phyloP scores from a whole-genome alignment of 148 eudicot genomes.

The Rhododendron williamsianum region DNA sequence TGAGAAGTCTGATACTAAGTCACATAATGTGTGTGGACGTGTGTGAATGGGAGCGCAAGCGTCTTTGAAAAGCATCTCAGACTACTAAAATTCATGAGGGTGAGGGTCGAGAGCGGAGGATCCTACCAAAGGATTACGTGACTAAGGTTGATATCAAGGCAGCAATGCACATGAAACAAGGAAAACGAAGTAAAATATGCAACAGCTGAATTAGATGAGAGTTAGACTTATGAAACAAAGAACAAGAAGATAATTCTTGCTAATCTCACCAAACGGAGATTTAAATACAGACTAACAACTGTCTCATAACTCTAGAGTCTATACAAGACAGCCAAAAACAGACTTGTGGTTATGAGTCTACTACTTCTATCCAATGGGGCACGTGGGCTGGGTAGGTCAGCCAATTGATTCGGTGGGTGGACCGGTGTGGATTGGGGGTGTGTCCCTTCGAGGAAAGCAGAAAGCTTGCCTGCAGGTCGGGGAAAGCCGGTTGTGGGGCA shows the following conservation, averaged over 20 bases:
- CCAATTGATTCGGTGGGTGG: background rate
- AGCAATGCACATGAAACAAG: background rate
- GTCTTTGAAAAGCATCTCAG: background rate
- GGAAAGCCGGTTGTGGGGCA: background rate
- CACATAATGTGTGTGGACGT: background rate
- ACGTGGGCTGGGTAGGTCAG: background rate
- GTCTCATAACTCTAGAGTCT: background rate
- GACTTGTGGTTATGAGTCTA: background rate
- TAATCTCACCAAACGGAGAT: background rate
- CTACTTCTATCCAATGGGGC: background rate
- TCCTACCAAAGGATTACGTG: background rate
- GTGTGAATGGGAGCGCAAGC: background rate
- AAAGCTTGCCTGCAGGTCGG: background rate
- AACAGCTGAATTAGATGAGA: background rate
- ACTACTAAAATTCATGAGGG: background rate
- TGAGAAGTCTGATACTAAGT: background rate
- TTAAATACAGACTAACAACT: background rate
- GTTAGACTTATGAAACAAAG: background rate
- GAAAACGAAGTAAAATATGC: background rate
- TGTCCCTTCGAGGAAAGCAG: background rate
- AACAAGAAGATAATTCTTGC: background rate
- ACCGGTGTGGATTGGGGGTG: background rate
- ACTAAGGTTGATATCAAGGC: background rate
- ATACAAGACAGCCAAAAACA: background rate
- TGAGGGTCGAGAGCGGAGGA: background rate